phyloP scores from a whole-genome alignment of 805 yeast genomes.

The Scheffersomyces stipitis region DNA sequence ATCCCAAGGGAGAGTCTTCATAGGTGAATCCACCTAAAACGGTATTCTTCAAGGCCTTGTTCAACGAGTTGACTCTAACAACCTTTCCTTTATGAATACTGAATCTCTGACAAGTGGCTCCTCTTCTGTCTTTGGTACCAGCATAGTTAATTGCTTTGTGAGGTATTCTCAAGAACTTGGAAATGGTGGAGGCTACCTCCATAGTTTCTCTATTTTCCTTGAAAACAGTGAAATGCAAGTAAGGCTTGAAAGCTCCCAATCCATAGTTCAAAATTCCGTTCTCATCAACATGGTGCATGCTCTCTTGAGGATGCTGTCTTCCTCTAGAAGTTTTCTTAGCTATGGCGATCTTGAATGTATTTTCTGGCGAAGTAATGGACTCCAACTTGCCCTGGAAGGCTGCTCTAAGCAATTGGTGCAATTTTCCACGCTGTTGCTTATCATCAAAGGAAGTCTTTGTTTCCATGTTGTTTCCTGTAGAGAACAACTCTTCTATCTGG shows the following conservation, averaged over 20 bases:
- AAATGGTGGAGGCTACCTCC: slow-evolving; percentile 81
- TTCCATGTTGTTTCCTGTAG: slow-evolving; percentile 56
- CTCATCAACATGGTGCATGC: slow-evolving; percentile 41
- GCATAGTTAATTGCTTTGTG: slow-evolving; percentile 73
- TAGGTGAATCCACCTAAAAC: slow-evolving; percentile 78
- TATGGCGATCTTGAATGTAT: slow-evolving; percentile 63
- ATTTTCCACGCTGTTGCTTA: slow-evolving; percentile 69
- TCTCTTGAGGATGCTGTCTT: slow-evolving; percentile 37
- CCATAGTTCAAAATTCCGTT: slow-evolving; percentile 66
- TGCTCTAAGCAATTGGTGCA: slow-evolving; percentile 75
- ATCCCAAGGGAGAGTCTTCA: slow-evolving; percentile 55
- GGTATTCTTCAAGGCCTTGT: slow-evolving; percentile 73
- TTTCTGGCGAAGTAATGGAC: slow-evolving; percentile 68
- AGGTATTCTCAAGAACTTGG: slow-evolving; percentile 75
- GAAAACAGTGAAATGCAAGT: slow-evolving; percentile 74
- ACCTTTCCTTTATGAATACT: slow-evolving; percentile 68
- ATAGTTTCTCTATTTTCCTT: slow-evolving; percentile 96
- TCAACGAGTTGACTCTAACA: slow-evolving; percentile 73
- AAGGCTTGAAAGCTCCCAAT: slow-evolving; percentile 68
- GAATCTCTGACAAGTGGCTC: slow-evolving; percentile 85
- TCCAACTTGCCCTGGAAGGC: slow-evolving; percentile 77
- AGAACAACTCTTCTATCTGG: slow-evolving; percentile 53
- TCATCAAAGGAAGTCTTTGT: slow-evolving; percentile 59
- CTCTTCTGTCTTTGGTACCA: slow-evolving; percentile 97
- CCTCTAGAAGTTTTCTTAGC: slow-evolving; percentile 41